Base-by-base conservation (phyloP, 2,329 filamentous ascomycete species). In the Uncinocarpus reesii region DNA sequence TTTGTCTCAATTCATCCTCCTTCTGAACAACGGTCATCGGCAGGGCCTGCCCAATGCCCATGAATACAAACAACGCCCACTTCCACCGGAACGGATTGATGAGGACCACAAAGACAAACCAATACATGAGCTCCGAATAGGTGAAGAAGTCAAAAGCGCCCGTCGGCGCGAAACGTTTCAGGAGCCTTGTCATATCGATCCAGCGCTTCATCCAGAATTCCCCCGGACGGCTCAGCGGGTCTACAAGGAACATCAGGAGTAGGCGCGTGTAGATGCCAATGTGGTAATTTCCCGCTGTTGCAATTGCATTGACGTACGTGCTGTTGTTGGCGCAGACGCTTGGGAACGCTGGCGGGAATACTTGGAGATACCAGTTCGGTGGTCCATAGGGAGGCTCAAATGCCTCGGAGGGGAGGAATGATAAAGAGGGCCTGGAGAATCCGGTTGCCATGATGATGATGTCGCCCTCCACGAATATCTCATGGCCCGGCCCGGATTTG, bases 41-140 rank as follows among this genome's bases (percentile, higher is more conserved):
- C 40, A 92, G 60, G 16, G 71, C 71, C 36, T 77, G 72, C 0
- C 84, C 85, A 24, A 90, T 62, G 0, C 87, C 86, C 51, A 83
- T 83, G 57, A 93, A 81, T 13, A 93, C 85, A 61, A 93, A 93
- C 0, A 81, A 62, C 0, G 82, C 84, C 87, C 86, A 93, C 70
- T 93, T 93, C 86, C 86, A 93, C 7, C 86, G 71, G 65, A 93
- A 93, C 0, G 87, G 87, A 60, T 93, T 93, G 57, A 92, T 75
- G 3, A 75, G 69, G 35, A 90, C 79, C 49, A 83, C 83, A 59
- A 92, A 93, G 4, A 79, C 62, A 55, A 90, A 92, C 87, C 86
- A 93, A 72, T 85, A 93, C 3, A 92, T 61, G 43, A 93, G 69
- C 65, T 94, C 87, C 0, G 84, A 74, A 58, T 93, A 93, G 0